phyloP scores from a whole-genome alignment of 768 basidiomycete genomes.

The Kwoniella mangroviensis region DNA sequence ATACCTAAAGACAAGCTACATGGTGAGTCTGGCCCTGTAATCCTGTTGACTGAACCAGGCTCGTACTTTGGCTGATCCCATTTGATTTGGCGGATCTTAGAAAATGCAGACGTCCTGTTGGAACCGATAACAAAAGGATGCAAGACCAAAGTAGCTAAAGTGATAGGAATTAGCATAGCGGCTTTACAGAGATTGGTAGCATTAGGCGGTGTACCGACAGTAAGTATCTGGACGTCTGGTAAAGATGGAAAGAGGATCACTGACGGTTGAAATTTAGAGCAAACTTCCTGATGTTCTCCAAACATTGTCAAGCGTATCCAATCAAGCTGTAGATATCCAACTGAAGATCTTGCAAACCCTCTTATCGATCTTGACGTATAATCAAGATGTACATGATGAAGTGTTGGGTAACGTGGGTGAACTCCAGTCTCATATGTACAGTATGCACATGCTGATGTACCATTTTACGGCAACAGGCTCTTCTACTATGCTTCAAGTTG shows the following conservation, averaged over 20 bases:
- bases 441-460: background rate
- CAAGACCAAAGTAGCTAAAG: slow-evolving; percentile 88
- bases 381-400: slow-evolving; percentile 76
- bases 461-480: slow-evolving; percentile 63
- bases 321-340: slow-evolving; percentile 95
- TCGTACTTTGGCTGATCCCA: too few species aligned
- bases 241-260: too few species aligned
- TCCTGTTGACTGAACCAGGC: too few species aligned
- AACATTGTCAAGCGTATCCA: slow-evolving; percentile 85
- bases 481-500: slow-evolving; percentile 90
- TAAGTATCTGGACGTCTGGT: slow-evolving; percentile 23
- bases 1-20: slow-evolving; percentile 16
- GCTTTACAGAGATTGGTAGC: slow-evolving; percentile 88
- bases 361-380: slow-evolving; percentile 86
- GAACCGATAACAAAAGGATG: slow-evolving; percentile 92
- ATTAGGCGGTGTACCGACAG: slow-evolving; percentile 74
- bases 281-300: slow-evolving; percentile 77
- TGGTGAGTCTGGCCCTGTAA: too few species aligned
- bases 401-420: slow-evolving; percentile 77
- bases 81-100: too few species aligned
- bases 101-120: slow-evolving; percentile 73
- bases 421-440: slow-evolving; percentile 49
- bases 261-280: slow-evolving; percentile 59
- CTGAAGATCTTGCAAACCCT: slow-evolving; percentile 90
- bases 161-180: slow-evolving; percentile 87